These are phyloP conservation scores for Thraustochytrium striatum DNA, from an alignment of 352 stramenopile species.

Conservation along the genomic window DNA sequence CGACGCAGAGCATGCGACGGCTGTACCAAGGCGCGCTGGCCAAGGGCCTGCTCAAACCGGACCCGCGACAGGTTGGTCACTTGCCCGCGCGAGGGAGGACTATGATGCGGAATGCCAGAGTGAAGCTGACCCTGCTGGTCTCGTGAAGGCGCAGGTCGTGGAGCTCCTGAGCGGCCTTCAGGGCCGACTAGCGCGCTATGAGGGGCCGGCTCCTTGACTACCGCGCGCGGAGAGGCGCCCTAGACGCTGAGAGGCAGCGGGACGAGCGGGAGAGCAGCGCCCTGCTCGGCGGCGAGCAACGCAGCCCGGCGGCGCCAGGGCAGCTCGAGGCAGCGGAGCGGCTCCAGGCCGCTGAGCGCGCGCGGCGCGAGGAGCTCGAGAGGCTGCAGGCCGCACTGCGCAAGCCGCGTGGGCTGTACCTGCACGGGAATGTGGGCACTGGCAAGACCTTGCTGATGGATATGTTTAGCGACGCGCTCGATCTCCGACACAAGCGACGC, in stretches of 20 bases:
- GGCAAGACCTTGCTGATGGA: constrained; percentile 96
- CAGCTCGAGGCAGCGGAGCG: no score
- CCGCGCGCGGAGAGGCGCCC: background rate
- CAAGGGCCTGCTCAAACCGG: background rate
- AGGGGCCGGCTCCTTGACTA: background rate
- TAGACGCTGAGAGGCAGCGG: background rate
- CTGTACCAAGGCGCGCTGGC: constrained; percentile 6
- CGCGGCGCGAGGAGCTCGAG: background rate
- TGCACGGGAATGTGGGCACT: constrained; percentile 87
- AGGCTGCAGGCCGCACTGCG: background rate
- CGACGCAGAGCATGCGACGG: background rate
- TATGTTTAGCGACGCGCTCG: constrained; percentile 74
- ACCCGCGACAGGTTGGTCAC: constrained; percentile 10
- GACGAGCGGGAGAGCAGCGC: no score
- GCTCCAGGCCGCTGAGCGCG: background rate
- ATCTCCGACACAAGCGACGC: constrained; percentile 66
- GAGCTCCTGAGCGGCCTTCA: constrained; percentile 1
- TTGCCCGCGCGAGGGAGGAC: background rate
- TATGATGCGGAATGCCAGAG: background rate
- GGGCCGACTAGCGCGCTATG: background rate
- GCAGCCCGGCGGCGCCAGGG: no score
- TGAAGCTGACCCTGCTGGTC: background rate
- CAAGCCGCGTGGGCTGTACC: constrained; percentile 74
- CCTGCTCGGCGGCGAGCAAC: background rate
- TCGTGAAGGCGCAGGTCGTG: background rate